A percentile compares a stretch with the other conserved stretches of the same genome.
These are phyloP conservation scores for Aspergillus tanneri DNA, from an alignment of 2,329 filamentous ascomycete genomes.

Conservation along the genomic window DNA sequence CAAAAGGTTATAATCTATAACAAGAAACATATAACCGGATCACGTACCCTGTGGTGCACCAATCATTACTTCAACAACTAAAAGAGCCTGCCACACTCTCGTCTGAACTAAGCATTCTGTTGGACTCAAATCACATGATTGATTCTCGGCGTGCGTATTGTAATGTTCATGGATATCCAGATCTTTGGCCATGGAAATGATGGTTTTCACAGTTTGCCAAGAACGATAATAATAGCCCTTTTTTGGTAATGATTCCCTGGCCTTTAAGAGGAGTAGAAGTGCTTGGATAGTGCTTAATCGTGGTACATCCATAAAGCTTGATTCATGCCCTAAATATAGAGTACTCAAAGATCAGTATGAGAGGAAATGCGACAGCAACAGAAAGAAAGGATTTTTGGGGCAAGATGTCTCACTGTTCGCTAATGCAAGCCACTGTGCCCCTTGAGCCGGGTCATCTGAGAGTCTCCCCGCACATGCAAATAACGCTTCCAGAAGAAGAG, in stretches of 20 bases:
- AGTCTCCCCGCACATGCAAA: constrained; percentile 86
- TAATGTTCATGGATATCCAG: constrained; percentile 85
- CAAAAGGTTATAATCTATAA: constrained; percentile 18
- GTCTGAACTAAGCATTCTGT: constrained; percentile 81
- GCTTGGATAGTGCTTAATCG: constrained; percentile 90
- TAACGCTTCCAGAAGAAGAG: constrained; percentile 82
- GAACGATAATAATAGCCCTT: constrained; percentile 95
- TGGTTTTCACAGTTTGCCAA: constrained; percentile 93
- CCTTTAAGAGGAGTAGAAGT: constrained; percentile 82
- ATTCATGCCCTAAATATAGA: constrained; percentile 68
- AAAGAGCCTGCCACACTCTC: constrained; percentile 84
- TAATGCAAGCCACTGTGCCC: constrained; percentile 88
- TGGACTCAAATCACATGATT: constrained; percentile 65
- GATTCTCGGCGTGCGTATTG: constrained; percentile 71
- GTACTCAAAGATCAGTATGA: constrained; percentile 29
- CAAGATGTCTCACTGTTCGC: constrained; percentile 66
- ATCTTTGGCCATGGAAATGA: constrained; percentile 90
- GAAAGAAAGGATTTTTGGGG: constrained; percentile 7
- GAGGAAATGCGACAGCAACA: constrained; percentile 5
- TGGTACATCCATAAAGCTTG: constrained; percentile 90
- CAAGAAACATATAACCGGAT: neutral
- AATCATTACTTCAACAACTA: constrained; percentile 86
- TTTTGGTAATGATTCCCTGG: constrained; percentile 86
- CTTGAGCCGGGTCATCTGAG: constrained; percentile 78
- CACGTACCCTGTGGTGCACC: constrained; percentile 81